phyloP scores from a whole-genome alignment of 2,329 filamentous ascomycete species.

The Knufia petricola region DNA sequence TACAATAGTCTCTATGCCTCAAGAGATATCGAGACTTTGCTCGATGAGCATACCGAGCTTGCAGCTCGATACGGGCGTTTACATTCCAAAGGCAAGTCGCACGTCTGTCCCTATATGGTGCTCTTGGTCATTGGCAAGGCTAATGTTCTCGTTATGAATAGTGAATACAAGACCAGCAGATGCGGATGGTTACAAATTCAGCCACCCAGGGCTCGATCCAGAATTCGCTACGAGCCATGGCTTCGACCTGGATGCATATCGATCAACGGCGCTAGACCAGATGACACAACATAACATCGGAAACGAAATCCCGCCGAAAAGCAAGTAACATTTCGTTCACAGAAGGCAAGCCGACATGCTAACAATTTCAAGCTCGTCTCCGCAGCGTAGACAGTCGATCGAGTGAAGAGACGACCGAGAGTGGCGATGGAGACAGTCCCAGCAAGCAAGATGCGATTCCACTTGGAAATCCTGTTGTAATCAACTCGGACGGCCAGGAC shows the following conservation, averaged over 20 bases:
- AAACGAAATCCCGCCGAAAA: no score
- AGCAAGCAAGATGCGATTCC: no score
- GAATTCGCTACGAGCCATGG: not conserved
- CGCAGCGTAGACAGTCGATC: no score
- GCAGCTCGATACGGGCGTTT: not conserved
- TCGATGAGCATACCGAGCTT: not conserved
- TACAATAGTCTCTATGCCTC: not conserved
- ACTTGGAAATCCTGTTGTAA: no score
- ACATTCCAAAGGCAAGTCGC: not conserved
- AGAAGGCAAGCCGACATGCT: no score
- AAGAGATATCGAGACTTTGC: not conserved
- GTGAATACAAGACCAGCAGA: slow-evolving; percentile 7
- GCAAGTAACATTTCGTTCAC: no score
- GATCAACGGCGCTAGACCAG: not conserved
- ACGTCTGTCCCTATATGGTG: not conserved
- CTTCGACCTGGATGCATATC: not conserved
- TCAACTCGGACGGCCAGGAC: no score
- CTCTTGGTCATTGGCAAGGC: not conserved
- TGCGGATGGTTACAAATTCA: no score
- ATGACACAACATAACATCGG: no score
- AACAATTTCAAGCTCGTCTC: no score
- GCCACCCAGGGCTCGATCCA: not conserved
- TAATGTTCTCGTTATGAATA: not conserved
- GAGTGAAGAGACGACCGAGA: no score
- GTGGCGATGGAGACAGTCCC: no score